These are phyloP conservation scores for Panicum hallii DNA, from an alignment of 202 grass and related monocot genomes.

Conservation along the genomic window DNA sequence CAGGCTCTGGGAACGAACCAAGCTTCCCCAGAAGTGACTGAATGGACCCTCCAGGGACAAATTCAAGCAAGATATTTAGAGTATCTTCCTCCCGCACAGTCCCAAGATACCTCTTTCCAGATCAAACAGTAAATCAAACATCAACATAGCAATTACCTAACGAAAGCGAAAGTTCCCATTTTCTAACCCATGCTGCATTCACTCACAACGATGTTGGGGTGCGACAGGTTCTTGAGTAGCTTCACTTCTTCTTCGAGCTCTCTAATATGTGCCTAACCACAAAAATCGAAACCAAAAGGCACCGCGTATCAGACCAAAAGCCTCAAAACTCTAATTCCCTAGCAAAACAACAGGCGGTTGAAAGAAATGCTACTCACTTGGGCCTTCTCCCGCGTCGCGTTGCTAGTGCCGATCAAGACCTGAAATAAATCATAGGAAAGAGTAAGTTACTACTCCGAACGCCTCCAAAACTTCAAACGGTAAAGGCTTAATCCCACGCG, in stretches of 20 bases:
- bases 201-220: constrained; percentile 98
- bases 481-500: constrained; percentile 14
- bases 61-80: constrained; percentile 93
- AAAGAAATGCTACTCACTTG: constrained; percentile 69
- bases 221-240: constrained; percentile 86
- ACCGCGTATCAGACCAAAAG: constrained; percentile 12
- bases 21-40: constrained; percentile 89
- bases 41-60: constrained; percentile 96
- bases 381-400: constrained; percentile 87
- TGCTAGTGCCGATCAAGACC: constrained; percentile 85
- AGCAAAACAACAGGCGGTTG: not conserved
- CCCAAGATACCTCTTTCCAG: constrained; percentile 87
- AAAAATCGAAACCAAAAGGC: constrained; percentile 14
- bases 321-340: constrained; percentile 4
- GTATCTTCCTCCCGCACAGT: constrained; percentile 87
- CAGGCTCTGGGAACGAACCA: constrained; percentile 87
- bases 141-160: not conserved
- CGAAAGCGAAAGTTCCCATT: not conserved
- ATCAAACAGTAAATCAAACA: constrained; percentile 46
- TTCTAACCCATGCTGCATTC: constrained; percentile 23
- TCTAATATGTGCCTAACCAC: constrained; percentile 76
- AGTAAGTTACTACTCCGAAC: constrained; percentile 33
- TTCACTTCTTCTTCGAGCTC: constrained; percentile 99
- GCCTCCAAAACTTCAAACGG: not conserved
- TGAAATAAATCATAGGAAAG: constrained; percentile 41